Conservation (phyloP, 2,329 filamentous ascomycete species). For the Phaeophleospora eucalypticola region DNA sequence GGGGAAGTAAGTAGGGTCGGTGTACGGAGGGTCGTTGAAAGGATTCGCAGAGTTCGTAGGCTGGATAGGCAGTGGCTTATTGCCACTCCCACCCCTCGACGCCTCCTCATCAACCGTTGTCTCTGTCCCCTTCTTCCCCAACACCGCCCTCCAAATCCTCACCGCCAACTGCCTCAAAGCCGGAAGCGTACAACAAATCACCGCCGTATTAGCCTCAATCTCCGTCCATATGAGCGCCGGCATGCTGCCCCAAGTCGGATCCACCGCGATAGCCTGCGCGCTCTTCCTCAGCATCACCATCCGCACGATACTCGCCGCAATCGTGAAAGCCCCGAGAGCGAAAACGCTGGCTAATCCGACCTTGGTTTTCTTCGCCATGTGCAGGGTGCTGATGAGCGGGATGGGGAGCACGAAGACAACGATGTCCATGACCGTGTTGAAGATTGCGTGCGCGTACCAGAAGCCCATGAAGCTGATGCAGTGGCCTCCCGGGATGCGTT, state of each 20-base stretch:
- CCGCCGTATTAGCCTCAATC: slow-evolving; percentile 25
- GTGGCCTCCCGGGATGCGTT: slow-evolving; percentile 9
- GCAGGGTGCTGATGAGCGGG: slow-evolving; percentile 24
- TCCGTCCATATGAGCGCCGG: slow-evolving; percentile 25
- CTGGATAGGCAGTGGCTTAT: background rate
- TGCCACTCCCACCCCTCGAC: background rate
- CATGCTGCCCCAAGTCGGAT: slow-evolving; percentile 25
- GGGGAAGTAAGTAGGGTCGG: background rate
- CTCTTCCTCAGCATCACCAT: slow-evolving; percentile 23
- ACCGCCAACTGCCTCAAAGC: slow-evolving; percentile 16
- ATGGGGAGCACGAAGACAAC: slow-evolving; percentile 30
- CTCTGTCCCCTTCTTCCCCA: slow-evolving; percentile 2
- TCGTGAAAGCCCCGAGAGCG: slow-evolving; percentile 24
- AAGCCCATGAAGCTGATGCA: slow-evolving; percentile 23
- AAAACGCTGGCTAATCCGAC: slow-evolving; percentile 24
- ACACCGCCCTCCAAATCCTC: slow-evolving; percentile 4
- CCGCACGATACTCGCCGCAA: slow-evolving; percentile 26
- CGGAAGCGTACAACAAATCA: slow-evolving; percentile 27
- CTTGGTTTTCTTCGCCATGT: slow-evolving; percentile 21
- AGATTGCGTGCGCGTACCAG: slow-evolving; percentile 27
- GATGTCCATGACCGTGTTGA: slow-evolving; percentile 28
- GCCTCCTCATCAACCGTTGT: background rate
- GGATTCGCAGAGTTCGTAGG: background rate
- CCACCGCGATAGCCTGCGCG: slow-evolving; percentile 12
- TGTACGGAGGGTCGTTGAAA: background rate